Evolutionary conservation across 2,329 filamentous ascomycete species (phyloP), one percentile per base, ranked within the genome.

Genomic region (Diplodia seriata): DNA sequence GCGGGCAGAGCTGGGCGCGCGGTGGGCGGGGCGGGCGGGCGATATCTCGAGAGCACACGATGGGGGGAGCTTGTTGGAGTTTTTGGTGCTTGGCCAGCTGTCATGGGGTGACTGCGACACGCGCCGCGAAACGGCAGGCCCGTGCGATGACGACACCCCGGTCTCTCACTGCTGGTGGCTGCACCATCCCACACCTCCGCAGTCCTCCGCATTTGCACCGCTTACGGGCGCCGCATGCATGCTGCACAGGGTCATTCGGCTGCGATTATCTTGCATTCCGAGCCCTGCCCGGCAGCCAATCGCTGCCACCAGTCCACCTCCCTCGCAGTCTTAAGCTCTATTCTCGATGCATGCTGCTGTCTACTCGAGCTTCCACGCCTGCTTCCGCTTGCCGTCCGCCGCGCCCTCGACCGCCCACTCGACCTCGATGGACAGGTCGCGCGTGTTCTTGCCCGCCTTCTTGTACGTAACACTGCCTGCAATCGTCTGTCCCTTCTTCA

Each of bases 381-480:
- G 74, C 57, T 70, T 70, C 0, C 74, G 75, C 66, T 71, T 70
- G 31, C 68, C 67, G 40, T 65, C 67, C 6, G 72, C 69, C 26
- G 20, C 68, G 0, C 76, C 74, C 50, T 74, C 73, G 0, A 73
- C 74, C 61, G 77, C 74, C 80, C 80, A 81, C 31, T 73, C 70
- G 15, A 81, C 72, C 26, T 75, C 75, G 20, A 82, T 79, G n/a
- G 78, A 78, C 33, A 81, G 74, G 1, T 75, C 78, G 14, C 80
- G 71, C 55, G 75, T 76, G 70, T 81, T 79, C 8, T 75, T 75
- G 70, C 76, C 78, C 71, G 89, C 86, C 72, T 91, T 90, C 65
- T 87, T 82, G 76, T 94, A 96, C 50, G 86, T 85, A 66, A 96
- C 83, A 49, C 87, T 84, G 11, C 93, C 93, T 56, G 82, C 83